These are phyloP conservation scores for Arabidopsis suecica DNA, from an alignment of 345 rosid genomes.

Conservation along the genomic window DNA sequence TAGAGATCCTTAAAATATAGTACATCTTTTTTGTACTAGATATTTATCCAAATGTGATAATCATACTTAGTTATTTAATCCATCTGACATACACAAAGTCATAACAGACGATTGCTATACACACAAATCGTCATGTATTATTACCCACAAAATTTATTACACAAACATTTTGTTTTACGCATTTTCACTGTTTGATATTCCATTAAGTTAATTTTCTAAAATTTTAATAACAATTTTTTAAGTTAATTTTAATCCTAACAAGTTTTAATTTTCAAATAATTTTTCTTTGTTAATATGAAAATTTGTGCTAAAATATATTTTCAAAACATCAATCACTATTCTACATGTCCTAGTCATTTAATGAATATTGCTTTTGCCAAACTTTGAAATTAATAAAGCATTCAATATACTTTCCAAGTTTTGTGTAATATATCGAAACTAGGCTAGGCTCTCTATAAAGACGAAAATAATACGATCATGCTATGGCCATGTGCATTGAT, in stretches of 20 bases:
- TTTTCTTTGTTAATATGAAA: too few species aligned
- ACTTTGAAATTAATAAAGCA: neutral
- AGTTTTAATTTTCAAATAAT: too few species aligned
- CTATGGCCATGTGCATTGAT: slow-evolving; percentile 31
- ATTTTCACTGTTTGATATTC: neutral
- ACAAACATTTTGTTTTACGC: neutral
- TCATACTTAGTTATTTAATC: neutral
- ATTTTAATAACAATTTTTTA: too few species aligned
- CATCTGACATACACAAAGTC: neutral
- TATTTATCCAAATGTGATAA: neutral
- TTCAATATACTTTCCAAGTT: neutral
- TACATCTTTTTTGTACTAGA: neutral
- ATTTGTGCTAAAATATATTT: too few species aligned
- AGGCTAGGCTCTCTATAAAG: neutral
- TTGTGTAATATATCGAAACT: neutral
- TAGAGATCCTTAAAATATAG: neutral
- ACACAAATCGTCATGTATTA: too few species aligned
- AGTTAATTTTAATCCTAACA: too few species aligned
- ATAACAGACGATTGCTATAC: neutral
- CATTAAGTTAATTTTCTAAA: too few species aligned
- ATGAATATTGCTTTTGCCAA: neutral
- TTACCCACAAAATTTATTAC: too few species aligned
- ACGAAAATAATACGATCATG: neutral
- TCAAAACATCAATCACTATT: neutral
- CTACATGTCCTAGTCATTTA: neutral